These are phyloP conservation scores for Aspergillus hiratsukae DNA, from an alignment of 2,329 filamentous ascomycete species.

Conservation along the genomic window DNA sequence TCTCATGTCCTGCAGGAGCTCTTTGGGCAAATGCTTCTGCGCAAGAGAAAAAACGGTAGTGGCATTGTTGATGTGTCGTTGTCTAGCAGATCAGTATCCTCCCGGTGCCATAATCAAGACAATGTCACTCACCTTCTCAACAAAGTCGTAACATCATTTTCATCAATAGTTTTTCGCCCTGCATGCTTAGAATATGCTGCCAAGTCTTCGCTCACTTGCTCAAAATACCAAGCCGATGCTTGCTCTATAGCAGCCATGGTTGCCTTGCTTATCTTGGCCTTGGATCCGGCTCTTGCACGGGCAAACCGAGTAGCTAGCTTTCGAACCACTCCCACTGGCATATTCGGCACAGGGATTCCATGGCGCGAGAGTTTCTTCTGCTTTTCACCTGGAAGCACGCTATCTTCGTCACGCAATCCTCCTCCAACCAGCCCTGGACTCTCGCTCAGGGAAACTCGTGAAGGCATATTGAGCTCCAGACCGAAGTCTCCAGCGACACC, in stretches of 20 bases:
- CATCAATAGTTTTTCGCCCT: constrained; percentile 78
- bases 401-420: constrained; percentile 31
- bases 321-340: constrained; percentile 71
- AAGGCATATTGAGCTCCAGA: constrained; percentile 27
- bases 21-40: constrained; percentile 73
- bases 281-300: constrained; percentile 60
- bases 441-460: constrained; percentile 25
- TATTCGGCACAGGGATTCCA: constrained; percentile 69
- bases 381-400: constrained; percentile 31
- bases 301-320: constrained; percentile 61
- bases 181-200: constrained; percentile 76
- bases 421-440: constrained; percentile 32
- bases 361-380: constrained; percentile 62
- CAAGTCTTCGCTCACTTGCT: constrained; percentile 77
- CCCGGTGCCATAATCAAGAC: background rate
- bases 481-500: constrained; percentile 26
- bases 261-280: constrained; percentile 67
- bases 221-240: constrained; percentile 87
- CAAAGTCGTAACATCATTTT: constrained; percentile 73
- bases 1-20: constrained; percentile 73
- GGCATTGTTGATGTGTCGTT: constrained; percentile 67
- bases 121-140: constrained; percentile 67
- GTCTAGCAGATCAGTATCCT: constrained; percentile 51
- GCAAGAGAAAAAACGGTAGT: constrained; percentile 83
- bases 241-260: constrained; percentile 70